Evolutionary conservation across 2,329 filamentous ascomycete species (phyloP).

Genomic region (Paecilomyces sp.): DNA sequence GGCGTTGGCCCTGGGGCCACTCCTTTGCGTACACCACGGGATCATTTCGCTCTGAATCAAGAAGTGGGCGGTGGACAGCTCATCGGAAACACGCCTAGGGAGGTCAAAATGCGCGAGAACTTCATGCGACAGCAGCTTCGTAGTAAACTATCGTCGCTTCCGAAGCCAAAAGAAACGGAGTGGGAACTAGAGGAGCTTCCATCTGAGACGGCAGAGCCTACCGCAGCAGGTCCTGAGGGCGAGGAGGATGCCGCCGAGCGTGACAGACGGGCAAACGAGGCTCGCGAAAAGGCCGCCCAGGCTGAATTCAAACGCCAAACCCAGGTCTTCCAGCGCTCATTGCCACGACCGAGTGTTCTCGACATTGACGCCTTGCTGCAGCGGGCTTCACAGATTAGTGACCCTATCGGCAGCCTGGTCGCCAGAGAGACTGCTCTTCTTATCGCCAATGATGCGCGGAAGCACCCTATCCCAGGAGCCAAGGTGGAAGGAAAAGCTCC

Average conservation of each 20-base stretch:
- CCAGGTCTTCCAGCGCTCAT: conserved; percentile 77
- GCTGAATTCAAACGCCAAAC: conserved; percentile 75
- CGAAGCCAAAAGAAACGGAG: conserved; percentile 86
- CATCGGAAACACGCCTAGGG: conserved; percentile 67
- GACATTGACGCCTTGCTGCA: conserved; percentile 64
- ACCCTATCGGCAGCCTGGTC: conserved; percentile 63
- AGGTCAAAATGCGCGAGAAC: conserved; percentile 64
- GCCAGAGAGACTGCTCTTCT: conserved; percentile 71
- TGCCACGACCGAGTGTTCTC: conserved; percentile 70
- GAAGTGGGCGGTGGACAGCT: conserved; percentile 60
- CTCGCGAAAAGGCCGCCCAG: conserved; percentile 56
- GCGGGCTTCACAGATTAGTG: conserved; percentile 52
- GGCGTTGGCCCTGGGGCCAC: conserved; percentile 67
- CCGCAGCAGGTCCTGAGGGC: conserved; percentile 43
- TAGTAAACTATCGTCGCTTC: conserved; percentile 63
- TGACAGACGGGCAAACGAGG: conserved; percentile 60
- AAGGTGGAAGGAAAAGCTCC: conserved; percentile 57
- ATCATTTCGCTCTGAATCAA: conserved; percentile 76
- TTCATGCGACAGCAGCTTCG: conserved; percentile 61
- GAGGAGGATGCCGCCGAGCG: conserved; percentile 66
- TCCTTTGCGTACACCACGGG: conserved; percentile 79
- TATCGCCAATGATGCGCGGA: conserved; percentile 73
- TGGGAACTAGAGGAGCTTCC: conserved; percentile 86
- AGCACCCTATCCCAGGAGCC: conserved; percentile 62
- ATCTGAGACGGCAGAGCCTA: conserved; percentile 64